These are phyloP conservation scores for Botryosphaeria agaves DNA, from an alignment of 2,329 filamentous ascomycete species.

Conservation along the genomic window DNA sequence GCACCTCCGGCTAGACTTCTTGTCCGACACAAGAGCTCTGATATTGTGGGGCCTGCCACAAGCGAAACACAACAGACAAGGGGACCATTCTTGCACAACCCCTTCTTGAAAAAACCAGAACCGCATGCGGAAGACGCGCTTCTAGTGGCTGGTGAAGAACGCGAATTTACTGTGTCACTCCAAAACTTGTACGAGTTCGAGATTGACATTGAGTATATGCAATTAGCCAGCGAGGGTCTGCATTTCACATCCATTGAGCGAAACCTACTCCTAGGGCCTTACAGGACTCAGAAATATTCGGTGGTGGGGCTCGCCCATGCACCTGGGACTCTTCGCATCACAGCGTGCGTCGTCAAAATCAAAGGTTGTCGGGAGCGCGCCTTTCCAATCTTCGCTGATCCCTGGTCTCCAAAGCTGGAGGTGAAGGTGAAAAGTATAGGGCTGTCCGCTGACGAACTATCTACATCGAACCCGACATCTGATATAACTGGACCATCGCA, in stretches of 20 bases:
- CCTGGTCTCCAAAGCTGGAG: constrained; percentile 55
- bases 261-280: constrained; percentile 56
- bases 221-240: constrained; percentile 54
- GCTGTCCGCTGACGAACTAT: constrained; percentile 36
- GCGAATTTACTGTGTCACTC: constrained; percentile 63
- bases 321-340: constrained; percentile 54
- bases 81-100: constrained; percentile 91
- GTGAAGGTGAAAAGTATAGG: constrained; percentile 64
- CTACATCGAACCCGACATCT: not conserved
- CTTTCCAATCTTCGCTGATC: constrained; percentile 67
- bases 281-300: constrained; percentile 63
- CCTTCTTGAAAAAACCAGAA: constrained; percentile 56
- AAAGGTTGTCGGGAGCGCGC: constrained; percentile 64
- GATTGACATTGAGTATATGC: constrained; percentile 69
- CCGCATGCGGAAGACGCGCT: constrained; percentile 42
- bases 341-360: constrained; percentile 63
- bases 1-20: constrained; percentile 42
- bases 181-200: constrained; percentile 95
- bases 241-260: constrained; percentile 21
- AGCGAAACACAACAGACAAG: constrained; percentile 10
- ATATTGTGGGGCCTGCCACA: constrained; percentile 5
- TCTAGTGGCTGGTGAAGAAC: constrained; percentile 61
- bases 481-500: not conserved
- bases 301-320: constrained; percentile 50
- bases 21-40: constrained; percentile 20